Evolutionary conservation across 495 filamentous ascomycete genomes (phyloP).

Genomic region (Trichocladium uniseriatum): DNA sequence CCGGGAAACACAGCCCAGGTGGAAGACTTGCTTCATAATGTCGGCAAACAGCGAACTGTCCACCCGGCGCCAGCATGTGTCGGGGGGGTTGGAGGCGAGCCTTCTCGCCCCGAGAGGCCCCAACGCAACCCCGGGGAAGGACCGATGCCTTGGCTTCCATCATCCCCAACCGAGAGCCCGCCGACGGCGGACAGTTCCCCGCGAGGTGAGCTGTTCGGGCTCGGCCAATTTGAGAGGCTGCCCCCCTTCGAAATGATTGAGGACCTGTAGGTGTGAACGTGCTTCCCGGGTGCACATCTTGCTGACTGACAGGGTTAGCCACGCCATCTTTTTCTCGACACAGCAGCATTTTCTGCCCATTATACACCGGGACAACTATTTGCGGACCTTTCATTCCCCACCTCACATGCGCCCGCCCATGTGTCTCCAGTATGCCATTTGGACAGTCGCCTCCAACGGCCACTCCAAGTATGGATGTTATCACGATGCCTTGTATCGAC

Average conservation of each 20-base stretch:
- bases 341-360: slow-evolving; percentile 33
- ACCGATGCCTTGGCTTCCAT: neutral
- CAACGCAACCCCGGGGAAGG: neutral
- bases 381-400: slow-evolving; percentile 33
- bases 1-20: slow-evolving; percentile 33
- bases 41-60: slow-evolving; percentile 12
- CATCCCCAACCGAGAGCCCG: neutral
- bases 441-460: slow-evolving; percentile 32
- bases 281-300: neutral
- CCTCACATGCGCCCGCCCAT: slow-evolving; percentile 40
- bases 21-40: slow-evolving; percentile 35
- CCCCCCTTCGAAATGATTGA: slow-evolving; percentile 40
- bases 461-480: slow-evolving; percentile 32
- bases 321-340: slow-evolving; percentile 31
- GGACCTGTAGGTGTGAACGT: slow-evolving; percentile 31
- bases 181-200: neutral
- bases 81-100: neutral
- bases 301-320: slow-evolving; percentile 19
- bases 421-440: slow-evolving; percentile 42
- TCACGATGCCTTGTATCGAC: slow-evolving; percentile 37
- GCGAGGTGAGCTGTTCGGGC: slow-evolving; percentile 26
- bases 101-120: neutral
- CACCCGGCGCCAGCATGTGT: neutral
- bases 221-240: slow-evolving; percentile 35
- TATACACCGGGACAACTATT: slow-evolving; percentile 33